Conservation (phyloP, 345 rosid species). For the Anacardium occidentale region DNA sequence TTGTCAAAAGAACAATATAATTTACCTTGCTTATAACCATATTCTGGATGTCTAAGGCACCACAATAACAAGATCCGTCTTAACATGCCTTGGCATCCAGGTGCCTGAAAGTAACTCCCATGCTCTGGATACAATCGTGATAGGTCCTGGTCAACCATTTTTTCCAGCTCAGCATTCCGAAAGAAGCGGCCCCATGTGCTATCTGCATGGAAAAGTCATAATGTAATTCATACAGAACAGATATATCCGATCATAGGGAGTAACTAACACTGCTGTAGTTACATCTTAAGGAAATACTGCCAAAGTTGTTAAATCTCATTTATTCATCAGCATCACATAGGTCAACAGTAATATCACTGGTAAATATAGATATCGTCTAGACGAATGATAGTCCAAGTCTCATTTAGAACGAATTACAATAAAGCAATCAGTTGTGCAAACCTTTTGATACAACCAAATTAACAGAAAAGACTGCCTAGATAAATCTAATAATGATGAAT, state of each 20-base stretch:
- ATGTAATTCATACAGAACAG: slow-evolving; percentile 7
- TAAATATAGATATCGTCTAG: background rate
- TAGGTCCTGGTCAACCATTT: slow-evolving; percentile 89
- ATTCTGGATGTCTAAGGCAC: slow-evolving; percentile 92
- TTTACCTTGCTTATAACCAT: slow-evolving; percentile 83
- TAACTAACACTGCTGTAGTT: background rate
- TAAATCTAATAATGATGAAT: background rate
- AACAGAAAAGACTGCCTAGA: background rate
- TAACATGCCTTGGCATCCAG: slow-evolving; percentile 93
- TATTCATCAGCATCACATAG: background rate
- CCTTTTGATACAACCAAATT: background rate
- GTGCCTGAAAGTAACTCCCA: slow-evolving; percentile 89
- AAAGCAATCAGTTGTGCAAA: background rate
- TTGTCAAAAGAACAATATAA: background rate
- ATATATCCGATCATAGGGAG: background rate
- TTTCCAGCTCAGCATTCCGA: slow-evolving; percentile 90
- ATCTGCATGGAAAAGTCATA: slow-evolving; percentile 45
- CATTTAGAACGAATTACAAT: background rate
- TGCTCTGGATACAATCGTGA: slow-evolving; percentile 94
- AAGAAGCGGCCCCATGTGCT: slow-evolving; percentile 97
- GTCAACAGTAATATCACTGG: background rate
- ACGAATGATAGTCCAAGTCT: background rate
- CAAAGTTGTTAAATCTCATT: background rate
- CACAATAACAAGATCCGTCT: slow-evolving; percentile 84
- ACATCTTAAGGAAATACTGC: background rate